phyloP scores from a whole-genome alignment of 352 stramenopile genomes.

The Phytophthora pistaciae region DNA sequence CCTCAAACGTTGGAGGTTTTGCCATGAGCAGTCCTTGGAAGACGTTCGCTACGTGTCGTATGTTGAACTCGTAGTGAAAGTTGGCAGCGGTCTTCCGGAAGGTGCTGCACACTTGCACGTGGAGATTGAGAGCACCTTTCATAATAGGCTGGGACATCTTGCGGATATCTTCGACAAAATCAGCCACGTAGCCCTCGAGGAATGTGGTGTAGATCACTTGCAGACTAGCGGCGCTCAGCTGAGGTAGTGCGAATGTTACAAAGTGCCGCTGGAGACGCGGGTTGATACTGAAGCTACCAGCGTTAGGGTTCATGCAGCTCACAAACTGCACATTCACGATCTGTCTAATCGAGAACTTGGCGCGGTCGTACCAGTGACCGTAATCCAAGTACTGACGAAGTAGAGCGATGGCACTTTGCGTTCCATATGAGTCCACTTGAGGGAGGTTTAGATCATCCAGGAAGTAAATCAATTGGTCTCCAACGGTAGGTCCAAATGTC shows the following conservation, averaged over 20 bases:
- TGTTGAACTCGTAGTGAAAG: slow-evolving; percentile 99
- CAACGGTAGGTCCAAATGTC: slow-evolving; percentile 82
- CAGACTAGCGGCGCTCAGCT: slow-evolving; percentile 88
- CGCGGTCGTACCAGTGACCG: slow-evolving; percentile 94
- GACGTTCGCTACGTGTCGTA: slow-evolving; percentile 95
- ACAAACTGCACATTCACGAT: slow-evolving; percentile 96
- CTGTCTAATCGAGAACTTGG: slow-evolving; percentile 93
- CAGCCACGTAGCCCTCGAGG: slow-evolving; percentile 93
- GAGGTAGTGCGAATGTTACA: slow-evolving; percentile 93
- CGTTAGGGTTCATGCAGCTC: slow-evolving; percentile 96
- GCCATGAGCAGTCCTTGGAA: slow-evolving; percentile 95
- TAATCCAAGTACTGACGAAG: slow-evolving; percentile 97
- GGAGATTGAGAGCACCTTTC: slow-evolving; percentile 90
- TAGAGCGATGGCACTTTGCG: slow-evolving; percentile 94
- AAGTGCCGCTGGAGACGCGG: slow-evolving; percentile 96
- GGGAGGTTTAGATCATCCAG: slow-evolving; percentile 97
- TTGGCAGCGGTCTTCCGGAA: slow-evolving; percentile 96
- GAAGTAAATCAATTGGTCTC: slow-evolving; percentile 95
- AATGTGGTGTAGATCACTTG: slow-evolving; percentile 97
- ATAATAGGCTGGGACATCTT: slow-evolving; percentile 88
- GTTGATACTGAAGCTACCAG: slow-evolving; percentile 94
- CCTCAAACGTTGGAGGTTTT: slow-evolving; percentile 84
- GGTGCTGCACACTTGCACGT: slow-evolving; percentile 77
- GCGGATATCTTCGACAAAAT: slow-evolving; percentile 95
- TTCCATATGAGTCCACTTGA: slow-evolving; percentile 95